Conservation (phyloP, 2,329 filamentous ascomycete species). For the Macrophomina tecta region DNA sequence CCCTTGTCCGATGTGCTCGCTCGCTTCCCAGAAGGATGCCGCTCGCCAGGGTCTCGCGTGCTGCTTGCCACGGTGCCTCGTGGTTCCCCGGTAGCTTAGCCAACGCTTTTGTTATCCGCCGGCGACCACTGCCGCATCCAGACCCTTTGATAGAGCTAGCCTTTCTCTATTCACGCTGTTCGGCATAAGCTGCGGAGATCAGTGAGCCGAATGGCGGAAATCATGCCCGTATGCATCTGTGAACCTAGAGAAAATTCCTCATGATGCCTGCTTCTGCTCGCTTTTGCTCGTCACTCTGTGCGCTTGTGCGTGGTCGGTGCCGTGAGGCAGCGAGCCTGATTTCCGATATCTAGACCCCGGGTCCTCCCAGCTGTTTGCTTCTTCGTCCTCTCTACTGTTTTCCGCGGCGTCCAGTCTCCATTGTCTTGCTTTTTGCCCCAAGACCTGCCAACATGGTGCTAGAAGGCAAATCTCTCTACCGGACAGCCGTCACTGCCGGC, state of each 20-base stretch:
- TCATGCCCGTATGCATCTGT: conserved; percentile 3
- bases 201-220: not conserved
- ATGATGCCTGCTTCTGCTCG: conserved; percentile 3
- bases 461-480: conserved; percentile 24
- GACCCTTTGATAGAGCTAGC: conserved; percentile 21
- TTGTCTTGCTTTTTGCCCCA: conserved; percentile 2
- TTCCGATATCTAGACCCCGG: conserved; percentile 15
- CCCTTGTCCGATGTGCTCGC: not conserved
- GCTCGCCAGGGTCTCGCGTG: conserved; percentile 13
- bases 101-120: conserved; percentile 3
- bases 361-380: not conserved
- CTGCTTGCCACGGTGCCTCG: conserved; percentile 9
- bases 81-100: conserved; percentile 9
- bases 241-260: conserved; percentile 9
- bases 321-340: not conserved
- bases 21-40: conserved; percentile 15
- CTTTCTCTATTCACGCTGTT: not conserved
- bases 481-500: conserved; percentile 25
- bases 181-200: conserved; percentile 16
- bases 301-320: not conserved
- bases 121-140: not conserved
- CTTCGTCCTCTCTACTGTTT: conserved; percentile 2
- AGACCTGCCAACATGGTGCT: conserved; percentile 24
- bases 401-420: not conserved
- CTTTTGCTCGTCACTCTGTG: not conserved